These are phyloP conservation scores for Megacollybia marginata DNA, from an alignment of 768 basidiomycete species.

Conservation along the genomic window DNA sequence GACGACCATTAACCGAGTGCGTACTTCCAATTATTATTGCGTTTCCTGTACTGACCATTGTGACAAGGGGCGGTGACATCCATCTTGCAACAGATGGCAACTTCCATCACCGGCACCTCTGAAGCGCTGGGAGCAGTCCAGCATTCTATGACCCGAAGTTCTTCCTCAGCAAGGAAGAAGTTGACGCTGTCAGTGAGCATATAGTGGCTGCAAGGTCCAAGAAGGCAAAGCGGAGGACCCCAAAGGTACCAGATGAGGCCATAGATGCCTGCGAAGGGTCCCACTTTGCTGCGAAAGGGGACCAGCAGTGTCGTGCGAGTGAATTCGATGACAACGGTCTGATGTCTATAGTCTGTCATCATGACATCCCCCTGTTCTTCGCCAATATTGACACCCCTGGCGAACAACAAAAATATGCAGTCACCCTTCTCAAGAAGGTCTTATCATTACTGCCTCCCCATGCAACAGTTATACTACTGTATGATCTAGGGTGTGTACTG, in stretches of 20 bases:
- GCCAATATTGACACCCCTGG: neutral
- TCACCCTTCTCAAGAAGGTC: constrained; percentile 2
- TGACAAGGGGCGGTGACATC: neutral
- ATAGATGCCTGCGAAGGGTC: neutral
- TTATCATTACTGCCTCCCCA: constrained; percentile 1
- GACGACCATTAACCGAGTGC: neutral
- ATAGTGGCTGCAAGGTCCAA: neutral
- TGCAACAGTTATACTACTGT: neutral
- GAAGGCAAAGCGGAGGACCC: neutral
- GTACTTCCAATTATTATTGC: neutral
- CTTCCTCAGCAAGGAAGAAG: neutral
- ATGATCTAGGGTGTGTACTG: neutral
- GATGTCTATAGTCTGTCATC: neutral
- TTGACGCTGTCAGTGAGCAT: neutral
- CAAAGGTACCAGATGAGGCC: neutral
- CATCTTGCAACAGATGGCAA: neutral
- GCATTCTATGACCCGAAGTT: neutral
- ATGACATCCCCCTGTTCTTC: neutral
- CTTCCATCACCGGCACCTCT: neutral
- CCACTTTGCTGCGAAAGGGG: constrained; percentile 5
- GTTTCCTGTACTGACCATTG: neutral
- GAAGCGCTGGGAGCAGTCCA: neutral
- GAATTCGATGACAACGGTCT: constrained; percentile 8
- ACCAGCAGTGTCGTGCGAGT: neutral
- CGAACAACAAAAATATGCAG: neutral